These are phyloP conservation scores for Nakazawaea ambrosiae DNA, from an alignment of 805 yeast species.

Conservation along the genomic window DNA sequence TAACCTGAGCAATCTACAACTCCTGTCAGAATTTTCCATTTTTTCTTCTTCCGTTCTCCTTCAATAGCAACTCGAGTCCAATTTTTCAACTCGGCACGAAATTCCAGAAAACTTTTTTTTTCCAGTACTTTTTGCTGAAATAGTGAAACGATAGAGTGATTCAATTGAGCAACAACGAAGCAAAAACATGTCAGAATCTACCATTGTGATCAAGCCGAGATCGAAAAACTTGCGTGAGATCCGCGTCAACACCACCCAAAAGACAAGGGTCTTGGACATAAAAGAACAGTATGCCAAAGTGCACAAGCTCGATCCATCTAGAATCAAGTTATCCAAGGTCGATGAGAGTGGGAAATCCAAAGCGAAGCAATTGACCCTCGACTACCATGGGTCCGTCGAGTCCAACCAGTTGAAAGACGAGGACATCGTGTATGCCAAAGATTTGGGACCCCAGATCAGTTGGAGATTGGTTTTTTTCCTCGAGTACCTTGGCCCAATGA, in stretches of 20 bases:
- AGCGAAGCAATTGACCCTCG: slow-evolving; percentile 36
- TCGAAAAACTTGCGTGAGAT: slow-evolving; percentile 49
- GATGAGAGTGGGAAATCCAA: slow-evolving; percentile 22
- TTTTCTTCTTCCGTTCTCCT: too few relatives aligned
- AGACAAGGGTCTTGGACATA: slow-evolving; percentile 27
- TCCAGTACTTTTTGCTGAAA: too few relatives aligned
- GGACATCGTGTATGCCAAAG: slow-evolving; percentile 60
- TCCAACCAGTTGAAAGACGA: slow-evolving; percentile 34
- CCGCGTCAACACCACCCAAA: slow-evolving; percentile 30
- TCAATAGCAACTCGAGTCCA: too few relatives aligned
- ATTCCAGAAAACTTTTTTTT: too few relatives aligned
- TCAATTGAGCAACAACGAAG: not conserved
- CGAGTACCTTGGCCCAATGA: slow-evolving; percentile 86
- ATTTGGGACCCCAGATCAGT: slow-evolving; percentile 85
- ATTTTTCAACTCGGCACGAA: too few relatives aligned
- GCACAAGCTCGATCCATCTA: slow-evolving; percentile 31
- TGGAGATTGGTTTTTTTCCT: slow-evolving; percentile 88
- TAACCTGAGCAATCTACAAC: too few relatives aligned
- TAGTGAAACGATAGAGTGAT: not conserved
- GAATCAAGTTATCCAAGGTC: slow-evolving; percentile 48
- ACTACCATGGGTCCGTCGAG: slow-evolving; percentile 34
- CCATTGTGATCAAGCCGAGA: slow-evolving; percentile 50
- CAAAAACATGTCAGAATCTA: not conserved
- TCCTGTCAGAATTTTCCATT: too few relatives aligned
- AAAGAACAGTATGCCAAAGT: slow-evolving; percentile 35